phyloP scores from a whole-genome alignment of 1,284 basidiomycete species.

The Melampsora americana region DNA sequence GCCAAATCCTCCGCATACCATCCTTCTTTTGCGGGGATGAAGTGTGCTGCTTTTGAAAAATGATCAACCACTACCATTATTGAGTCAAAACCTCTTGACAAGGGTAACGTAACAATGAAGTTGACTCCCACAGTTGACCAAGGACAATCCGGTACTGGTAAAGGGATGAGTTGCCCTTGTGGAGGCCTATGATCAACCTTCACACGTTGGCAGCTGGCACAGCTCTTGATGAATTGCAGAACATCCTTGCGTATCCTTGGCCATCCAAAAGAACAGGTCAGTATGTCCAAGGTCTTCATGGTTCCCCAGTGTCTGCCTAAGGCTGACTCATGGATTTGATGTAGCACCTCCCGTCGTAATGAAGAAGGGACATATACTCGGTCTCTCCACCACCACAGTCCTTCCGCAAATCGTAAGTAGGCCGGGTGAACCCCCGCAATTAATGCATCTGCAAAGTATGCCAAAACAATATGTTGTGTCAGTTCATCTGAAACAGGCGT shows the following conservation, averaged over 20 bases:
- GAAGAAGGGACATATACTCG: conserved; percentile 1
- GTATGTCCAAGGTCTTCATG: neutral
- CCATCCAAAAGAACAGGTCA: neutral
- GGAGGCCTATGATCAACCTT: neutral
- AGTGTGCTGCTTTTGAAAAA: too few species aligned
- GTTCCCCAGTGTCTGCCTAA: neutral
- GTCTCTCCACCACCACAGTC: neutral
- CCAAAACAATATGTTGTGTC: too few species aligned
- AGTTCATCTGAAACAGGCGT: too few species aligned
- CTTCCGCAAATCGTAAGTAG: too few species aligned
- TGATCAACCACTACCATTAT: conserved; percentile 58
- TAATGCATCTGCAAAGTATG: too few species aligned
- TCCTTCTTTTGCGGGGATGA: conserved; percentile 47
- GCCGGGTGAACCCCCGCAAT: too few species aligned
- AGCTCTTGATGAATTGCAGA: neutral
- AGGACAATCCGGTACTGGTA: conserved; percentile 52
- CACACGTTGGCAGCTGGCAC: conserved; percentile 12
- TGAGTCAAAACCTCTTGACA: conserved; percentile 53
- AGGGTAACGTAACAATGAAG: conserved; percentile 58
- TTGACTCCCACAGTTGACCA: conserved; percentile 59
- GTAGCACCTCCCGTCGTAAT: neutral
- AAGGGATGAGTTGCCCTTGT: conserved; percentile 55
- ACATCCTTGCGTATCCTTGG: conserved; percentile 7
- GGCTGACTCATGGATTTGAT: neutral
- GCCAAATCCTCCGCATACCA: neutral